Percentiles rank a stretch among this genome's conserved stretches.
Conservation (phyloP, 2,329 filamentous ascomycete species). For the Microdochium trichocladiopsis region DNA sequence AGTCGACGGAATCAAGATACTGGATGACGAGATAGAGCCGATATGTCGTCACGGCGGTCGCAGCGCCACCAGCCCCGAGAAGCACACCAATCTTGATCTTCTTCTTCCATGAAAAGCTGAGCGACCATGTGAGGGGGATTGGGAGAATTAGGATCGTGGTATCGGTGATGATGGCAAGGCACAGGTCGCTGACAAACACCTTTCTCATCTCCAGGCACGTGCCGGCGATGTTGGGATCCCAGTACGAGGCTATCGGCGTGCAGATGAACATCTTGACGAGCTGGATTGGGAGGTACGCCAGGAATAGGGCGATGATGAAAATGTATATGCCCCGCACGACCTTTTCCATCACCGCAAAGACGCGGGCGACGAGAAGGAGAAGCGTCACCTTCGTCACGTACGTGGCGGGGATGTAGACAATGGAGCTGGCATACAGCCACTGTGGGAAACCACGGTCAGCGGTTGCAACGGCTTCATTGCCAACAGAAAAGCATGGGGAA, state of each 20-base stretch:
- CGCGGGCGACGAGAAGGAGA: constrained; percentile 21
- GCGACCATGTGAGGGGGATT: constrained; percentile 19
- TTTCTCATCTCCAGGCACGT: constrained; percentile 21
- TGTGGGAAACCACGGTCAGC: no score
- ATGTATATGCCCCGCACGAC: constrained; percentile 17
- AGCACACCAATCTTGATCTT: constrained; percentile 24
- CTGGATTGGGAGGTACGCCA: constrained; percentile 17
- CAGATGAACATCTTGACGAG: constrained; percentile 17
- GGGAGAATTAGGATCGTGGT: constrained; percentile 24
- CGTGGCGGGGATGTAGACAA: constrained; percentile 20
- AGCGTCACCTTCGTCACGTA: constrained; percentile 23
- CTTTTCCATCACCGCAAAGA: constrained; percentile 16
- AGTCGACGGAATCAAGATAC: constrained; percentile 13
- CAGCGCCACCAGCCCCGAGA: constrained; percentile 20
- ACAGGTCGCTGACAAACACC: constrained; percentile 23
- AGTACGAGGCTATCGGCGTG: constrained; percentile 14
- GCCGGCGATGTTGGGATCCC: constrained; percentile 10
- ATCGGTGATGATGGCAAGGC: constrained; percentile 23
- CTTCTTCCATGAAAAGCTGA: constrained; percentile 17
- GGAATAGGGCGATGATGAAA: constrained; percentile 17
- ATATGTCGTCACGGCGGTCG: constrained; percentile 18
- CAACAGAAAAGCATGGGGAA: no score
- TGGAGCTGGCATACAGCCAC: constrained; percentile 19
- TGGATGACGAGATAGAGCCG: constrained; percentile 13
- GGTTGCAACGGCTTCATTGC: no score